These are phyloP conservation scores for Arabidopsis hybrid DNA, from an alignment of 441 rosid genomes.

Conservation along the genomic window DNA sequence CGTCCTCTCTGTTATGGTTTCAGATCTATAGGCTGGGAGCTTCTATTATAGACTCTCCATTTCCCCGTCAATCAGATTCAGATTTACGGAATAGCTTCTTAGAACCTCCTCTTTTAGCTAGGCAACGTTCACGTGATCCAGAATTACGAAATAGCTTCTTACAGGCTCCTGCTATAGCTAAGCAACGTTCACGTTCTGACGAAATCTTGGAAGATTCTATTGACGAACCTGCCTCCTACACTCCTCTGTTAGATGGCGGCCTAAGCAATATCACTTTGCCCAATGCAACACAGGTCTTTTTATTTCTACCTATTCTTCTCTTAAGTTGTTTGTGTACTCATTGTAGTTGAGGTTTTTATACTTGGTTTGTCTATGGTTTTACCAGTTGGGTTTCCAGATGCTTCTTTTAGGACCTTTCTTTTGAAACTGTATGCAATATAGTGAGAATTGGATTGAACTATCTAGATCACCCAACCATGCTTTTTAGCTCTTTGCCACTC, in stretches of 20 bases:
- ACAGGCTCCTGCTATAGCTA: conserved; percentile 54
- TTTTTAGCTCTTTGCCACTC: conserved; percentile 7
- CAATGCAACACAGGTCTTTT: conserved; percentile 39
- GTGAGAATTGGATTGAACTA: conserved; percentile 13
- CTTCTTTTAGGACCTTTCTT: background rate
- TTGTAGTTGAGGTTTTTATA: conserved; percentile 3
- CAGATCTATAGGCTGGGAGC: conserved; percentile 91
- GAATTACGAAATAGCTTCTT: conserved; percentile 74
- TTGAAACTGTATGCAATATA: conserved; percentile 4
- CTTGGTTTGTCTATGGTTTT: background rate
- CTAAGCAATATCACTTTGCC: conserved; percentile 48
- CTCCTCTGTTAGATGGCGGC: conserved; percentile 66
- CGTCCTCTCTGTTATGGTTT: conserved; percentile 84
- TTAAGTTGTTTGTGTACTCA: conserved; percentile 8
- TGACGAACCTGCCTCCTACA: conserved; percentile 65
- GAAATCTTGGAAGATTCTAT: conserved; percentile 66
- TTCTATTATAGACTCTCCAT: conserved; percentile 48
- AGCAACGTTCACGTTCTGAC: conserved; percentile 56
- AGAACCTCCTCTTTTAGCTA: conserved; percentile 52
- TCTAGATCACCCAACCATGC: background rate
- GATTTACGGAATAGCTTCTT: conserved; percentile 75
- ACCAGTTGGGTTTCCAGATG: conserved; percentile 5
- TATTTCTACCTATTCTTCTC: background rate
- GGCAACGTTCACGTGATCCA: conserved; percentile 50
- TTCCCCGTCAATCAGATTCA: conserved; percentile 60